A percentile compares a stretch with the other conserved stretches of the same genome.
phyloP scores from a whole-genome alignment of 371 early-diverging fungal genomes.

The Mortierella sp. region DNA sequence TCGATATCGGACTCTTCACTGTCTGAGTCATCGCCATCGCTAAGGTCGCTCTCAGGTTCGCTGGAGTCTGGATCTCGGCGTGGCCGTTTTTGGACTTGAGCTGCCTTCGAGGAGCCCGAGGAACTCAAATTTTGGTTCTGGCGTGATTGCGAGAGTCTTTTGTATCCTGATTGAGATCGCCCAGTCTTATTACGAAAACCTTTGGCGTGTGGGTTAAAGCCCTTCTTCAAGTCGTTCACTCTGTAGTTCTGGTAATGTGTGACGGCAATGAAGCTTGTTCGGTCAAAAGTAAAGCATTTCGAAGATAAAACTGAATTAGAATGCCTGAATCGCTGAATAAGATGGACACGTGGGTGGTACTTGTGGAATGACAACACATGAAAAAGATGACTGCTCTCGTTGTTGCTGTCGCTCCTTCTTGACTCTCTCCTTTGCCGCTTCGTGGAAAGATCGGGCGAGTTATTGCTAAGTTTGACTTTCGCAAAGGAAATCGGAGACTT shows the following conservation, averaged over 20 bases:
- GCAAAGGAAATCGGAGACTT: constrained; percentile 53
- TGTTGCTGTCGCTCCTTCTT: background rate
- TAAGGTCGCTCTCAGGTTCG: background rate
- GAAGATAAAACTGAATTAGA: constrained; percentile 8
- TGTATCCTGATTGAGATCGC: background rate
- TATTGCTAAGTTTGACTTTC: constrained; percentile 64
- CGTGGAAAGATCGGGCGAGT: background rate
- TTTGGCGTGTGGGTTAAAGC: constrained; percentile 67
- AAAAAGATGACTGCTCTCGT: constrained; percentile 32
- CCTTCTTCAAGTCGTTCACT: constrained; percentile 66
- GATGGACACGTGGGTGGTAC: constrained; percentile 62
- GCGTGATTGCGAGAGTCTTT: background rate
- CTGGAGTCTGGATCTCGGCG: background rate
- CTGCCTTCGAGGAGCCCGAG: background rate
- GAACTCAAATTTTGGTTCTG: background rate
- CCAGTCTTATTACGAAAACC: constrained; percentile 53
- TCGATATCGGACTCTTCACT: background rate
- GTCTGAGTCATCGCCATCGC: background rate
- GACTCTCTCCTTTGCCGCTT: background rate
- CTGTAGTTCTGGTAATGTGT: constrained; percentile 69
- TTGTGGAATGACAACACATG: constrained; percentile 59
- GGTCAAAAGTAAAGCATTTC: constrained; percentile 48
- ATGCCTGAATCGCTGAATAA: constrained; percentile 42
- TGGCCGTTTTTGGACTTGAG: background rate
- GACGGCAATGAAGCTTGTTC: constrained; percentile 64